phyloP scores from a whole-genome alignment of 148 eudicot genomes.

The Limonium bicolor region DNA sequence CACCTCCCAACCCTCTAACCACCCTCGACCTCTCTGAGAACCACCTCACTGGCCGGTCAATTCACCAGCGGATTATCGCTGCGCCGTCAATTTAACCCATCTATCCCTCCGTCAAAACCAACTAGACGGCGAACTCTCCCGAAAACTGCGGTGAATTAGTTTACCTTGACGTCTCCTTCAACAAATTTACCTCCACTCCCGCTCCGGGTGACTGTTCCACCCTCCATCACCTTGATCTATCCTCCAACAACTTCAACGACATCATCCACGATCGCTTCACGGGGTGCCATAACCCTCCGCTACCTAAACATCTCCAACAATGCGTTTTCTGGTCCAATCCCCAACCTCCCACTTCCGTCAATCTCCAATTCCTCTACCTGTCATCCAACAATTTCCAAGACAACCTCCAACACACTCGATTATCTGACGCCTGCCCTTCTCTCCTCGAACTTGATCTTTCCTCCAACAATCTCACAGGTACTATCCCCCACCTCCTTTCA shows the following conservation, averaged over 20 bases:
- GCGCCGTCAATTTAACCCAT: constrained; percentile 19
- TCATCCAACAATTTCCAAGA: not conserved
- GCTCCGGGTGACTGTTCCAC: constrained; percentile 20
- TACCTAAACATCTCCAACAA: constrained; percentile 26
- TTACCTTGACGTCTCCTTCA: constrained; percentile 46
- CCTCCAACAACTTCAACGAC: constrained; percentile 51
- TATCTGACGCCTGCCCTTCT: too few relatives aligned
- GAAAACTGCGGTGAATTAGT: constrained; percentile 29
- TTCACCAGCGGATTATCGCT: constrained; percentile 36
- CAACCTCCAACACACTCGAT: too few relatives aligned
- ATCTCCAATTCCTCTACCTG: constrained; percentile 1
- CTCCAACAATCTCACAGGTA: too few relatives aligned
- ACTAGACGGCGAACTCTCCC: constrained; percentile 25
- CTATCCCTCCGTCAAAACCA: constrained; percentile 49
- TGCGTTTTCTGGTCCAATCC: constrained; percentile 3
- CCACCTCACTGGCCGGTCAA: constrained; percentile 22
- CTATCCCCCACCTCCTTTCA: too few relatives aligned
- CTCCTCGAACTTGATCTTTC: too few relatives aligned
- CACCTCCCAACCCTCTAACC: constrained; percentile 14
- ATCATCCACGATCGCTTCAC: constrained; percentile 13
- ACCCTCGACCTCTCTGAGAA: constrained; percentile 57
- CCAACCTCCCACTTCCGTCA: constrained; percentile 1
- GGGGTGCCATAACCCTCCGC: constrained; percentile 22
- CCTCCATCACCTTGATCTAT: constrained; percentile 48
- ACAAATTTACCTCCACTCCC: constrained; percentile 46